Evolutionary conservation across 495 filamentous ascomycete genomes (phyloP), one percentile per base, ranked within the genome.

Genomic region (Trichoderma virens): DNA sequence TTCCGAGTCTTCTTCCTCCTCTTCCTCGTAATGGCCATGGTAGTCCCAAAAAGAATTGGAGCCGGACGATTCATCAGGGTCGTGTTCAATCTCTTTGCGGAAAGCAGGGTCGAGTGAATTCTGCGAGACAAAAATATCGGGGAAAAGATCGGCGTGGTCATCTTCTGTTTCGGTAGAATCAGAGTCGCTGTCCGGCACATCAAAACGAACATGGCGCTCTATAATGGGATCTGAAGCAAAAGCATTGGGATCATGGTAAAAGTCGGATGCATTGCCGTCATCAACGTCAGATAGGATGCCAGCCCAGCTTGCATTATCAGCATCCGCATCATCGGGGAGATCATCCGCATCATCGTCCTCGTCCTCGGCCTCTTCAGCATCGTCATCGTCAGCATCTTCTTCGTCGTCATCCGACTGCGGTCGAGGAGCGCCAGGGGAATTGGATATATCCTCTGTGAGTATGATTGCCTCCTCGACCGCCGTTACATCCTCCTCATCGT

Each of bases 381-480:
- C 68, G 11, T 66, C 66, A 25, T 69, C 69, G 67, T 72, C 69
- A 13, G 63, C 62, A 13, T 38, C 47, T 16, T 59, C 61, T 16
- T 70, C 72, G n/a, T 65, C 54, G 8, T 61, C 68, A 25, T 59
- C 23, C 5, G 65, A 61, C 6, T 62, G 69, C 51, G 79, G 76
- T 75, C 77, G 79, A 79, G 79, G 72, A 68, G 79, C 62, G 63
- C 72, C 71, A 67, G 23, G 70, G 73, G 68, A 70, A 67, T 62
- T 72, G 72, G 61, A 38, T 11, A 30, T 8, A 23, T n/a, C 39
- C 61, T 74, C 65, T 38, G 71, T 70, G 60, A 90, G 79, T 61
- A 92, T 89, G 67, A 86, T 81, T 71, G 85, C 76, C 75, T 90
- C 90, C 80, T 94, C 90, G 68, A 84, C 77, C 75, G 85, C 83